These are phyloP conservation scores for Aspergillus clavatus DNA, from an alignment of 2,329 filamentous ascomycete genomes.

Conservation along the genomic window DNA sequence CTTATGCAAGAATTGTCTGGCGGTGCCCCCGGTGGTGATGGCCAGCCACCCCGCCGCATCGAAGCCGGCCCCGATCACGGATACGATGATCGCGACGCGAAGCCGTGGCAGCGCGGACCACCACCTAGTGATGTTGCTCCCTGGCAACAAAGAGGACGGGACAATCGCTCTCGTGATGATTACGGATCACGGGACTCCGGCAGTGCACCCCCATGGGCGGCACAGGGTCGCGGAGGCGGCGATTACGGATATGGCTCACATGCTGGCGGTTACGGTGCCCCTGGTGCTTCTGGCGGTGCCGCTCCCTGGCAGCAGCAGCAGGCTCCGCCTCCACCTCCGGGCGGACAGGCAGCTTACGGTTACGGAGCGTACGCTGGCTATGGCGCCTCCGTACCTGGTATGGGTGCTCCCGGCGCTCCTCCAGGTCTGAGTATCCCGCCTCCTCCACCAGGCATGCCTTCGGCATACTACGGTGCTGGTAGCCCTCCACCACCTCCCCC, in stretches of 20 bases:
- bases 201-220: constrained; percentile 31
- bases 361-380: constrained; percentile 52
- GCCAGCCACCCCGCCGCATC: constrained; percentile 68
- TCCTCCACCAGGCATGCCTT: constrained; percentile 43
- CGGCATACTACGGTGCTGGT: constrained; percentile 36
- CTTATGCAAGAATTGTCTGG: constrained; percentile 97
- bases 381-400: constrained; percentile 40
- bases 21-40: constrained; percentile 55
- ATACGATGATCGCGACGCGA: constrained; percentile 52
- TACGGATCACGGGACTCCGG: constrained; percentile 39
- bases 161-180: constrained; percentile 50
- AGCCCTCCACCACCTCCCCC: constrained; percentile 40
- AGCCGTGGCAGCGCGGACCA: constrained; percentile 82
- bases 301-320: constrained; percentile 64
- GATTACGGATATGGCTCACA: constrained; percentile 41
- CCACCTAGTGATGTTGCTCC: constrained; percentile 73
- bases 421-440: constrained; percentile 41
- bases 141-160: constrained; percentile 59
- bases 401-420: constrained; percentile 52
- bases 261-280: constrained; percentile 37
- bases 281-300: constrained; percentile 40
- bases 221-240: constrained; percentile 41
- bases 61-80: constrained; percentile 69
- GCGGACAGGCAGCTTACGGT: constrained; percentile 48
- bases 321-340: constrained; percentile 40